Evolutionary conservation across 352 stramenopile genomes (phyloP), one percentile per base, ranked within the genome.

Genomic region (Aphanomyces cochlioides): DNA sequence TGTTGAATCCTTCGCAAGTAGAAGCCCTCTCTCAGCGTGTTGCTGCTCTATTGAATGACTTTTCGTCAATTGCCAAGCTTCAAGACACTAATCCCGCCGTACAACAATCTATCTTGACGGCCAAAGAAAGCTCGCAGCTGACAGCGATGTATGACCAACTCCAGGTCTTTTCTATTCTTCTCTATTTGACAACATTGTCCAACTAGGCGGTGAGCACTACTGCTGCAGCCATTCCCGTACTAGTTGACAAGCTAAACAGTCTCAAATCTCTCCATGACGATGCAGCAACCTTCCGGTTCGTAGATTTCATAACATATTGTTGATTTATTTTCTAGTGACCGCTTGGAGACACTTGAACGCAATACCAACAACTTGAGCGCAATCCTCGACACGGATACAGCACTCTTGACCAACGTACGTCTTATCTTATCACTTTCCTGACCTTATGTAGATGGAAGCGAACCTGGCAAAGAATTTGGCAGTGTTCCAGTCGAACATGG

Each of bases 201-300:
- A 28, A 28, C 17, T 73, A 75, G 58, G 80, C 78, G 47, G 75
- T 94, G 19, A 73, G 90, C 48, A 77, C 87, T 17, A 79, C 88
- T 34, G 77, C 80, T 6, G 79, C 76, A 7, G 83, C 80, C 0
- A 81, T 94, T 7, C 86, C 86, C 28, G 75, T 75, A 60, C 73
- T 94, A 36, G 81, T 94, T 59, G 84, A 94, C 53, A 81, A 84
- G 7, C 76, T 94, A 28, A 78, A 85, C 19, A 85, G 82, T 36
- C 78, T 94, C 59, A 90, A 90, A 73, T 68, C 76, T 4, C 75
- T 85, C n/a, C 86, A 94, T 54, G 84, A 94, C 56, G 84, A 90
- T 17, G 56, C 66, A 7, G 38, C 13, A 17, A 67, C 53, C 15
- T 72, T 67, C 28, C 66, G 66, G 53, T 72, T 58, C 17, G 7